These are phyloP conservation scores for Helichrysum umbraculigerum DNA, from an alignment of 129 eudicot species.

Conservation along the genomic window DNA sequence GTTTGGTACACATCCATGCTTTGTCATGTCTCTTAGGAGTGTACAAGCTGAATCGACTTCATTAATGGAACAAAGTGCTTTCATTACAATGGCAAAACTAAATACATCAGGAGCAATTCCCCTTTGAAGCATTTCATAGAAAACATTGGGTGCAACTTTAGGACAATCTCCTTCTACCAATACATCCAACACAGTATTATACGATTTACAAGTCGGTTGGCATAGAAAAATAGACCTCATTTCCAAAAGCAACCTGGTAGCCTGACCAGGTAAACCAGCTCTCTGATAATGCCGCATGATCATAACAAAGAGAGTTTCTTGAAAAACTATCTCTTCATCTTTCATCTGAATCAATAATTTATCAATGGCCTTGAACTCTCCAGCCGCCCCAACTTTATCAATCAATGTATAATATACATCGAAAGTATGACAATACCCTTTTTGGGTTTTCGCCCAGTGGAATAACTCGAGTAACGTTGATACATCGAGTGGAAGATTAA, in stretches of 20 bases:
- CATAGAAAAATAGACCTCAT: conserved; percentile 64
- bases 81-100: conserved; percentile 71
- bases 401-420: conserved; percentile 82
- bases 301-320: conserved; percentile 70
- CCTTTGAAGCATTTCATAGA: conserved; percentile 78
- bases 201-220: conserved; percentile 64
- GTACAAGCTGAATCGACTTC: conserved; percentile 77
- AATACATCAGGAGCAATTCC: conserved; percentile 71
- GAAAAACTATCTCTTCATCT: conserved; percentile 65
- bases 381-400: conserved; percentile 57
- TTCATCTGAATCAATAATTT: conserved; percentile 78
- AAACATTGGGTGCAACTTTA: conserved; percentile 75
- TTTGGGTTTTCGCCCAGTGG: conserved; percentile 68
- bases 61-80: conserved; percentile 70
- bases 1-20: conserved; percentile 89
- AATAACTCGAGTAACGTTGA: conserved; percentile 77
- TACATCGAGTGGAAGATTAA: conserved; percentile 71
- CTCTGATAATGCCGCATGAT: conserved; percentile 70
- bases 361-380: conserved; percentile 71
- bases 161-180: conserved; percentile 70
- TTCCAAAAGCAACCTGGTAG: conserved; percentile 81
- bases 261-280: conserved; percentile 93
- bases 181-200: conserved; percentile 73
- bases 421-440: conserved; percentile 69
- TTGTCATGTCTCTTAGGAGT: conserved; percentile 86